These are phyloP conservation scores for Populus simonii DNA, from an alignment of 345 rosid species.

Conservation along the genomic window DNA sequence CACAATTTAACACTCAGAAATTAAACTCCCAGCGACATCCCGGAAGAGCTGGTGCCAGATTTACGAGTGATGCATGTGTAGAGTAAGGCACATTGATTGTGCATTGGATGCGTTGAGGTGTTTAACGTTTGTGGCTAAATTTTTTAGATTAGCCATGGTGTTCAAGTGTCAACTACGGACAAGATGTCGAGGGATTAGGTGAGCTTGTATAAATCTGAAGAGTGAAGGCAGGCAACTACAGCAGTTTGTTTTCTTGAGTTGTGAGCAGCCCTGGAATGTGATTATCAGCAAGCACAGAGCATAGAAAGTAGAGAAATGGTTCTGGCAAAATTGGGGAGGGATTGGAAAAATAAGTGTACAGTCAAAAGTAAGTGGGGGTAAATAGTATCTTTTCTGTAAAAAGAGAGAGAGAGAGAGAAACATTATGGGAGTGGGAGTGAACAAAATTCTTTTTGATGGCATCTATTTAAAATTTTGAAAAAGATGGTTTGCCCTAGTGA, in stretches of 20 bases:
- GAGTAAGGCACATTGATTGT: no score
- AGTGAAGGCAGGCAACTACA: not conserved
- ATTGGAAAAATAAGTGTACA: slow-evolving; percentile 3
- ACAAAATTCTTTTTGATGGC: not conserved
- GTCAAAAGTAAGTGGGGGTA: not conserved
- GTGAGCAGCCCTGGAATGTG: no score
- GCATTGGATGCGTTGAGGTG: not conserved
- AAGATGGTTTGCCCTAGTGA: slow-evolving; percentile 2
- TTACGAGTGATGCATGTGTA: no score
- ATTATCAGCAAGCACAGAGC: not conserved
- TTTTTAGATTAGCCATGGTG: not conserved
- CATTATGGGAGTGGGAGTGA: not conserved
- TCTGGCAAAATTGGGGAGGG: not conserved
- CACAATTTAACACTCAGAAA: not conserved
- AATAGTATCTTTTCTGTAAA: not conserved
- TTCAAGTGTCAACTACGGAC: not conserved
- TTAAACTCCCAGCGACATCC: not conserved
- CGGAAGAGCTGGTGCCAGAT: no score
- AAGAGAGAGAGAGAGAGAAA: no score
- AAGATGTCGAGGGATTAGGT: not conserved
- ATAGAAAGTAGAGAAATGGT: slow-evolving; percentile 7
- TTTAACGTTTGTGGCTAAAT: not conserved
- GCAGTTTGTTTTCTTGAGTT: not conserved
- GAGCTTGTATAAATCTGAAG: not conserved
- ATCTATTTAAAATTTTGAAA: slow-evolving; percentile 1